Conservation (phyloP, 2,329 filamentous ascomycete species). For the Fusarium verrucosum region DNA sequence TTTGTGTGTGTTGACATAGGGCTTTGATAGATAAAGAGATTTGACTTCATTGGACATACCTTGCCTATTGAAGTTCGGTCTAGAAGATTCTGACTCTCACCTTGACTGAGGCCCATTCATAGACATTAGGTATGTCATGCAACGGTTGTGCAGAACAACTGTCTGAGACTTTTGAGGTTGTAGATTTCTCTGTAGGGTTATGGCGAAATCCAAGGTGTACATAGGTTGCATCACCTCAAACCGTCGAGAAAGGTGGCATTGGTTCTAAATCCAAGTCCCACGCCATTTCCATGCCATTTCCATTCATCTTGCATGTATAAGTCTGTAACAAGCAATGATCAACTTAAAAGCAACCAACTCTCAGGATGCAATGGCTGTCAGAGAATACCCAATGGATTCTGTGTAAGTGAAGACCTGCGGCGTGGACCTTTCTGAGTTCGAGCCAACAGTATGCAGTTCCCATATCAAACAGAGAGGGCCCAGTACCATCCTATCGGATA, state of each 20-base stretch:
- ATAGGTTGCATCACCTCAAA: conserved; percentile 10
- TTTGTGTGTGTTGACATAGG: background rate
- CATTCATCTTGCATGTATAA: background rate
- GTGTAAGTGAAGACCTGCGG: background rate
- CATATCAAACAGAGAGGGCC: background rate
- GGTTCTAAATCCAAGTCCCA: background rate
- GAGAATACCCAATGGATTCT: background rate
- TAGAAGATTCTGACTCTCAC: conserved; percentile 8
- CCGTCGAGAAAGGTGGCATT: background rate
- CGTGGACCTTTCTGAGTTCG: background rate
- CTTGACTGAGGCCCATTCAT: conserved; percentile 30
- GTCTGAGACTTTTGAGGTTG: background rate
- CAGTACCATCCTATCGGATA: conserved; percentile 1
- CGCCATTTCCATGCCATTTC: background rate
- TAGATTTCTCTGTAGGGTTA: conserved; percentile 5
- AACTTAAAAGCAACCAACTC: background rate
- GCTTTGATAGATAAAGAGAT: conserved; percentile 36
- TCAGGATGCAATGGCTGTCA: background rate
- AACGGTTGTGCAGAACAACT: conserved; percentile 11
- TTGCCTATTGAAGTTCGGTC: conserved; percentile 21
- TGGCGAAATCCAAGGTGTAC: background rate
- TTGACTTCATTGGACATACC: conserved; percentile 27
- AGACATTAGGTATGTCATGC: conserved; percentile 1
- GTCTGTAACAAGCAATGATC: background rate
- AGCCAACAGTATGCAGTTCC: background rate